Percentiles rank a stretch among this genome's conserved stretches.
These are phyloP conservation scores for Spirogloea muscicola DNA, from an alignment of 139 green algal genomes.

Conservation along the genomic window DNA sequence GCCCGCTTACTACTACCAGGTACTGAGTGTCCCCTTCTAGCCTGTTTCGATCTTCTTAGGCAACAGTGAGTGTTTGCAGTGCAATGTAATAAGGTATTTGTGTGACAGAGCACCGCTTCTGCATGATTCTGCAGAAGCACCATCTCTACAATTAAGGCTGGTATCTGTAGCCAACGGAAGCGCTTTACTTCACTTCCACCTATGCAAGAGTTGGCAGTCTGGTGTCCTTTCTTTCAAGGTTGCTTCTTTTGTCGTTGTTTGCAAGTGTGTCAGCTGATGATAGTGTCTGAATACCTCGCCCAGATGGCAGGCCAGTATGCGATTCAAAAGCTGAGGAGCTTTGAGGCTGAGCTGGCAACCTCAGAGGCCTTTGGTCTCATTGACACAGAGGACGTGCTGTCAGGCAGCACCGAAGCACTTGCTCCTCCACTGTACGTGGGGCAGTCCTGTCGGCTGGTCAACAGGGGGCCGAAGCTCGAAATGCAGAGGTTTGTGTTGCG, in stretches of 20 bases:
- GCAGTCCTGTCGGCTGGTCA: constrained; percentile 24
- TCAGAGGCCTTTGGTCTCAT: constrained; percentile 14
- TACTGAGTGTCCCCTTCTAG: background rate
- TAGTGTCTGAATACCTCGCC: too few relatives aligned
- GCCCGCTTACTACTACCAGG: constrained; percentile 43
- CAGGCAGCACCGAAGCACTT: constrained; percentile 2
- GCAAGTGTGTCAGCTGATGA: too few relatives aligned
- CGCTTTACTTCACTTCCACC: background rate
- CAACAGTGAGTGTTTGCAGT: too few relatives aligned
- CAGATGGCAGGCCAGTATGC: too few relatives aligned
- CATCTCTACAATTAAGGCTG: too few relatives aligned
- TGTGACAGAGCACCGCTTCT: too few relatives aligned
- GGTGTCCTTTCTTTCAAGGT: too few relatives aligned
- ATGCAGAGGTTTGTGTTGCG: constrained; percentile 36
- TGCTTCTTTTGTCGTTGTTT: too few relatives aligned
- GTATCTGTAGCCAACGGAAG: too few relatives aligned
- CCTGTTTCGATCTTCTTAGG: background rate
- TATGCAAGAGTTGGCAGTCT: constrained; percentile 17
- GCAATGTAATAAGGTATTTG: too few relatives aligned
- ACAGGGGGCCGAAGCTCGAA: constrained; percentile 1
- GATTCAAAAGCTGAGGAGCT: constrained; percentile 12
- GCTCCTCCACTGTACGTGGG: constrained; percentile 34
- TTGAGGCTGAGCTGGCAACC: constrained; percentile 18
- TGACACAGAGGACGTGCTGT: constrained; percentile 24
- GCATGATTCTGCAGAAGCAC: too few relatives aligned